A percentile compares a stretch with the other conserved stretches of the same genome.
Evolutionary conservation across 2,329 filamentous ascomycete species (phyloP).

Genomic region (Trichoderma sp.): DNA sequence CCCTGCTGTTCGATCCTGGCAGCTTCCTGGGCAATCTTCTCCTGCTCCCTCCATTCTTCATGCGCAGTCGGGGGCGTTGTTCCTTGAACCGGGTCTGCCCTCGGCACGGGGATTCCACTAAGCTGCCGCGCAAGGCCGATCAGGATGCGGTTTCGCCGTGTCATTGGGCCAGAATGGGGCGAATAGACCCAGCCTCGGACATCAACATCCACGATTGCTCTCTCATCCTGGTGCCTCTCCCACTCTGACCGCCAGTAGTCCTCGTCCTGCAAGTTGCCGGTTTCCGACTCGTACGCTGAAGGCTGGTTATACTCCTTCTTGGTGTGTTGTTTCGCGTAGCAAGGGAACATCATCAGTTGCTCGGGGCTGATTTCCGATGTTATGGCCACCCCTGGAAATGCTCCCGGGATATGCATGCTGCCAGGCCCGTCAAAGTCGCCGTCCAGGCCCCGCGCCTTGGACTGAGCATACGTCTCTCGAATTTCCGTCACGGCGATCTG

Average conservation of each 20-base stretch:
- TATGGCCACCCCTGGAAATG: slow-evolving; percentile 85
- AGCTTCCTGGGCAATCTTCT: slow-evolving; percentile 74
- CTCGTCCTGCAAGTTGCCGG: slow-evolving; percentile 53
- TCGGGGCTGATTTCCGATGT: slow-evolving; percentile 79
- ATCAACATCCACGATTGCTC: slow-evolving; percentile 89
- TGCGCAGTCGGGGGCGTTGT: slow-evolving; percentile 37
- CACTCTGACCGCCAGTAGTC: slow-evolving; percentile 80
- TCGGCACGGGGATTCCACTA: slow-evolving; percentile 79
- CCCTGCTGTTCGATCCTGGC: slow-evolving; percentile 75
- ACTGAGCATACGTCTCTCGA: slow-evolving; percentile 62
- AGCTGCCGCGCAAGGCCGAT: slow-evolving; percentile 85
- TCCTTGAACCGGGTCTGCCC: slow-evolving; percentile 41
- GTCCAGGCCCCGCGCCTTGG: slow-evolving; percentile 45
- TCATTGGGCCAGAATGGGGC: slow-evolving; percentile 83
- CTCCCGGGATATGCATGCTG: slow-evolving; percentile 63
- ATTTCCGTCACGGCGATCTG: slow-evolving; percentile 63
- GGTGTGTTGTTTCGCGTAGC: slow-evolving; percentile 78
- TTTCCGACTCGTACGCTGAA: slow-evolving; percentile 40
- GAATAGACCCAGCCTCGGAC: slow-evolving; percentile 94
- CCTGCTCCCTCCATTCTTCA: slow-evolving; percentile 59
- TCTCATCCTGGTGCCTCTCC: slow-evolving; percentile 78
- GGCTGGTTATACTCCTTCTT: slow-evolving; percentile 49
- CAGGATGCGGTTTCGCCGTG: slow-evolving; percentile 81
- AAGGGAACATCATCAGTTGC: slow-evolving; percentile 94
- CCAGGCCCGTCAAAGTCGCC: slow-evolving; percentile 37